These are phyloP conservation scores for Russula sp. DNA, from an alignment of 768 basidiomycete genomes.

Conservation along the genomic window DNA sequence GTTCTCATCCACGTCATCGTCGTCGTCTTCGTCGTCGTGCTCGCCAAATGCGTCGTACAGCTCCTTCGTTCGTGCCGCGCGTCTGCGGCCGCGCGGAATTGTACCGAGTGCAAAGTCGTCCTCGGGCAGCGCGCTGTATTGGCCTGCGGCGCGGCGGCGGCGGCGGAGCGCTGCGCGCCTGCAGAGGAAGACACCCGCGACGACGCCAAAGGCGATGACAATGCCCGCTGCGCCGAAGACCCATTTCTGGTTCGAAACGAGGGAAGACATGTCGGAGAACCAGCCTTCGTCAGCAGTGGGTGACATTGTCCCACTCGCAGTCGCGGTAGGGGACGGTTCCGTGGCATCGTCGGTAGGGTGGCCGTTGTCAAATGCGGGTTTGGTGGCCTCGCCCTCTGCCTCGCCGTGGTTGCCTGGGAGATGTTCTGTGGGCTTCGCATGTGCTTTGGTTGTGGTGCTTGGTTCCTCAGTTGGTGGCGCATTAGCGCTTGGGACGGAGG, in stretches of 20 bases:
- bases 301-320: slow-evolving; percentile 34
- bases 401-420: slow-evolving; percentile 83
- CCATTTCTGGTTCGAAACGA: slow-evolving; percentile 79
- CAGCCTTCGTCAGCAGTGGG: slow-evolving; percentile 76
- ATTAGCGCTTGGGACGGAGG: slow-evolving; percentile 33
- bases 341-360: slow-evolving; percentile 27
- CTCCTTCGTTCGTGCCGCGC: slow-evolving; percentile 58
- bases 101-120: slow-evolving; percentile 78
- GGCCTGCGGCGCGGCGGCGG: slow-evolving; percentile 33
- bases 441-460: slow-evolving; percentile 47
- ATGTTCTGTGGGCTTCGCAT: slow-evolving; percentile 79
- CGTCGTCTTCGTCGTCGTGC: slow-evolving; percentile 65
- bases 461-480: slow-evolving; percentile 30
- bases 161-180: slow-evolving; percentile 44
- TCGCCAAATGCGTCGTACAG: slow-evolving; percentile 97
- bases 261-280: slow-evolving; percentile 72
- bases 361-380: slow-evolving; percentile 54
- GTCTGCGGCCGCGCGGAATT: slow-evolving; percentile 38
- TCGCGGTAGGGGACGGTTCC: slow-evolving; percentile 16
- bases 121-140: slow-evolving; percentile 58
- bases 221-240: slow-evolving; percentile 81
- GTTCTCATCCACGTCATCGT: slow-evolving; percentile 69
- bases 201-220: slow-evolving; percentile 68
- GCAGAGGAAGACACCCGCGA: slow-evolving; percentile 74
- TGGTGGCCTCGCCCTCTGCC: slow-evolving; percentile 72